Conservation (phyloP, 768 basidiomycete genomes). For the Boletus rufocinnamomeus region DNA sequence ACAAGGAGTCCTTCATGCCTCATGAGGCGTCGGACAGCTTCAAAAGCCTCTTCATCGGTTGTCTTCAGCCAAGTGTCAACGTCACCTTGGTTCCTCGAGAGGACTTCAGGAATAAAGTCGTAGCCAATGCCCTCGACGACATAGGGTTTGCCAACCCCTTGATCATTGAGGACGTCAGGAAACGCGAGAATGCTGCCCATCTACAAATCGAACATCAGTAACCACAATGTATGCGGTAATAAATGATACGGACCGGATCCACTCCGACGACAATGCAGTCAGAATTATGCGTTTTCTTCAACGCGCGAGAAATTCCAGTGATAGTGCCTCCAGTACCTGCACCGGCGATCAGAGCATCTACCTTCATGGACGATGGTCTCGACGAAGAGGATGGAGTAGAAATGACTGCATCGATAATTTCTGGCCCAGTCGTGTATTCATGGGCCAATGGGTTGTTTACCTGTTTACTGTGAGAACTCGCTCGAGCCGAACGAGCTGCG, state of each 20-base stretch:
- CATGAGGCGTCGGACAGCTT: conserved; percentile 74
- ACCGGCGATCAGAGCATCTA: conserved; percentile 81
- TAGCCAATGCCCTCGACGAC: conserved; percentile 97
- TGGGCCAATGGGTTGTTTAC: conserved; percentile 89
- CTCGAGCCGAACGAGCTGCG: background rate
- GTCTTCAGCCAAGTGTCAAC: conserved; percentile 89
- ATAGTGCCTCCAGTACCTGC: conserved; percentile 97
- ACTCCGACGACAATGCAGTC: conserved; percentile 78
- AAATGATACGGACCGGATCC: conserved; percentile 70
- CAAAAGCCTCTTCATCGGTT: conserved; percentile 77
- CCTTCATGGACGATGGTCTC: conserved; percentile 66
- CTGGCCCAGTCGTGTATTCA: conserved; percentile 86
- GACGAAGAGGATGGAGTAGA: conserved; percentile 61
- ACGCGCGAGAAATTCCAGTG: conserved; percentile 78
- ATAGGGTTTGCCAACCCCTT: conserved; percentile 52
- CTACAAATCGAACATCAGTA: conserved; percentile 40
- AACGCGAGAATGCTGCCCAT: conserved; percentile 85
- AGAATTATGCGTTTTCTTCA: conserved; percentile 78
- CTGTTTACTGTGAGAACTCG: conserved; percentile 35
- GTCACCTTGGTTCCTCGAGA: conserved; percentile 59
- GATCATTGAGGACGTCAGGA: conserved; percentile 63
- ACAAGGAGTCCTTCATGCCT: conserved; percentile 85
- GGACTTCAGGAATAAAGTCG: conserved; percentile 87
- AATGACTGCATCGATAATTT: conserved; percentile 80
- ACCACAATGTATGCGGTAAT: background rate